Evolutionary conservation across 257 asterid genomes (phyloP).

Genomic region (Scutellaria baicalensis): DNA sequence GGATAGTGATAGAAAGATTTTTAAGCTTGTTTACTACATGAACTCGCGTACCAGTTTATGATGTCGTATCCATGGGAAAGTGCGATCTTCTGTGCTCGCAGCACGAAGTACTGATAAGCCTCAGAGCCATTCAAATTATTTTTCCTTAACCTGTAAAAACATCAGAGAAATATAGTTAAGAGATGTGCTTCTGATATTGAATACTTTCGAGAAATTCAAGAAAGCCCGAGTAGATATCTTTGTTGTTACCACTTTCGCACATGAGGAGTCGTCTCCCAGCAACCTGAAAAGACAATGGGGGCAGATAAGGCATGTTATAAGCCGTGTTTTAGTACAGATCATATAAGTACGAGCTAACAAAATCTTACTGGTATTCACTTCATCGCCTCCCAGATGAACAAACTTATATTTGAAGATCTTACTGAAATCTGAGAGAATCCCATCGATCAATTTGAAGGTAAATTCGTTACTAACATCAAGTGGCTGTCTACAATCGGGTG

Average conservation of each 20-base stretch:
- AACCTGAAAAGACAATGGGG: slow-evolving; percentile 39
- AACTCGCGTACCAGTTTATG: slow-evolving; percentile 65
- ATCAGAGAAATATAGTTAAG: not conserved
- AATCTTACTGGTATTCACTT: slow-evolving; percentile 75
- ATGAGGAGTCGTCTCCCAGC: slow-evolving; percentile 75
- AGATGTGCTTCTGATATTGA: not conserved
- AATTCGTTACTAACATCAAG: slow-evolving; percentile 88
- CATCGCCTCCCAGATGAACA: slow-evolving; percentile 94
- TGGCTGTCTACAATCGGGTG: slow-evolving; percentile 61
- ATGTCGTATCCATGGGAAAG: slow-evolving; percentile 85
- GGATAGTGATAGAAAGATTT: not conserved
- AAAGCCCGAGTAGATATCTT: not conserved
- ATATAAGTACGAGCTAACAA: not conserved
- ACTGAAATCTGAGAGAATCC: slow-evolving; percentile 91
- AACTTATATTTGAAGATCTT: slow-evolving; percentile 86
- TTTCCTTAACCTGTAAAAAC: slow-evolving; percentile 48
- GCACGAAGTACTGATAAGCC: slow-evolving; percentile 77
- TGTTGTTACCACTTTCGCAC: slow-evolving; percentile 54
- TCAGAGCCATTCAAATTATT: slow-evolving; percentile 29
- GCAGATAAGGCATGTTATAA: not conserved
- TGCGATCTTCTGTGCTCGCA: slow-evolving; percentile 83
- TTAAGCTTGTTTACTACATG: not conserved
- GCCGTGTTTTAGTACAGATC: not conserved
- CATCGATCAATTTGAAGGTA: slow-evolving; percentile 78
- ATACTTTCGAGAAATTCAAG: not conserved